Percentiles rank a stretch among this genome's conserved stretches.
Evolutionary conservation across 2,329 filamentous ascomycete species (phyloP).

Genomic region (Exophiala sp.): DNA sequence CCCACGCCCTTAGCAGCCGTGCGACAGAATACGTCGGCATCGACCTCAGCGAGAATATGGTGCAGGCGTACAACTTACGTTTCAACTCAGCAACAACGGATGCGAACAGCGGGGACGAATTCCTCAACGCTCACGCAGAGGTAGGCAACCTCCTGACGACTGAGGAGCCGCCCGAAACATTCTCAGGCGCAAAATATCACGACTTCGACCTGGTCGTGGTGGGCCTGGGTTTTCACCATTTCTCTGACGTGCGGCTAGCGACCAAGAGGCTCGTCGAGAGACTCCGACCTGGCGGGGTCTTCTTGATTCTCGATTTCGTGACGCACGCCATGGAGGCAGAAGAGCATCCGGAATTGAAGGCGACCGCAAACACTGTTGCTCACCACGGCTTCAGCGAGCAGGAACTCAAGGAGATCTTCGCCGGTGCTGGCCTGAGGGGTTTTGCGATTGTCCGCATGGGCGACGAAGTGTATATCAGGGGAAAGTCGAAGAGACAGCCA

Average conservation of each 20-base stretch:
- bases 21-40: constrained; percentile 63
- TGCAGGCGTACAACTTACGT: constrained; percentile 61
- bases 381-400: constrained; percentile 64
- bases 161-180: constrained; percentile 45
- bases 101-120: constrained; percentile 14
- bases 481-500: constrained; percentile 16
- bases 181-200: constrained; percentile 61
- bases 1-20: constrained; percentile 56
- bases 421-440: constrained; percentile 55
- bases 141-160: constrained; percentile 53
- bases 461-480: constrained; percentile 18
- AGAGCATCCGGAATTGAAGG: constrained; percentile 22
- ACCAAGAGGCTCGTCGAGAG: constrained; percentile 58
- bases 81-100: constrained; percentile 41
- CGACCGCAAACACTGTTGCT: constrained; percentile 54
- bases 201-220: constrained; percentile 67
- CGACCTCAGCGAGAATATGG: constrained; percentile 70
- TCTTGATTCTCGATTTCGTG: constrained; percentile 67
- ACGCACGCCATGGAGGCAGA: constrained; percentile 43
- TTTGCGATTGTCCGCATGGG: constrained; percentile 20
- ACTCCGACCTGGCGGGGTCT: constrained; percentile 62
- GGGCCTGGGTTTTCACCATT: constrained; percentile 64
- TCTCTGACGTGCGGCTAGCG: constrained; percentile 60
- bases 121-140: constrained; percentile 23
- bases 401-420: constrained; percentile 59